A percentile compares a stretch with the other conserved stretches of the same genome.
These are phyloP conservation scores for Jasminum sambac DNA, from an alignment of 257 asterid genomes.

Conservation along the genomic window DNA sequence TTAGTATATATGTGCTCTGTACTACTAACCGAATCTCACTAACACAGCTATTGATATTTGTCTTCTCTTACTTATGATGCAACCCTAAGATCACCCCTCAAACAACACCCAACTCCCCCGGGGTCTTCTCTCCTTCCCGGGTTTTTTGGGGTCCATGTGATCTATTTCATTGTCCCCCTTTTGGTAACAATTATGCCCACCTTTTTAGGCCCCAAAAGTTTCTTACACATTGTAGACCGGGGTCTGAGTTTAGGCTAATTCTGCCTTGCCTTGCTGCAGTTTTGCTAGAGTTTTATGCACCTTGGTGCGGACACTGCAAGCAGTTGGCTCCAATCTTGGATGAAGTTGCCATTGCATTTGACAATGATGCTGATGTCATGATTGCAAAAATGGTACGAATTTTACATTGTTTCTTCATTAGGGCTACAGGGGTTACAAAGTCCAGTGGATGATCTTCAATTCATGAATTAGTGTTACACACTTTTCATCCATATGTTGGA, in stretches of 20 bases:
- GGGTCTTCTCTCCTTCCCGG: too few relatives aligned
- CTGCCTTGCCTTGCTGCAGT: slow-evolving; percentile 37
- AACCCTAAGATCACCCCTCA: too few relatives aligned
- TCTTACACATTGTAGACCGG: neutral
- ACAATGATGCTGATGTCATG: slow-evolving; percentile 54
- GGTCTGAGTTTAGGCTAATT: neutral
- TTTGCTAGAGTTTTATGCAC: slow-evolving; percentile 76
- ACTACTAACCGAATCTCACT: neutral
- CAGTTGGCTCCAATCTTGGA: slow-evolving; percentile 79
- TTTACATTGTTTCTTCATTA: neutral
- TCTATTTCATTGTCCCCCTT: too few relatives aligned
- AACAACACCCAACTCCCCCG: too few relatives aligned
- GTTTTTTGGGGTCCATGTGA: too few relatives aligned
- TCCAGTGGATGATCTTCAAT: neutral
- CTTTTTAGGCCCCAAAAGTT: neutral
- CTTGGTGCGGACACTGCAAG: slow-evolving; percentile 95
- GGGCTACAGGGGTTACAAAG: neutral
- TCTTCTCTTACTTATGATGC: slow-evolving; percentile 7
- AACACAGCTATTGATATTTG: neutral
- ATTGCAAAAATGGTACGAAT: slow-evolving; percentile 71
- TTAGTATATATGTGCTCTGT: neutral
- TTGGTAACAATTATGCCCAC: neutral
- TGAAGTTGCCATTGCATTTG: slow-evolving; percentile 69
- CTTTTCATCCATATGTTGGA: neutral
- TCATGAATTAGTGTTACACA: neutral